Conservation (phyloP, 164 flowering plant genomes). For the Berberis thunbergii region DNA sequence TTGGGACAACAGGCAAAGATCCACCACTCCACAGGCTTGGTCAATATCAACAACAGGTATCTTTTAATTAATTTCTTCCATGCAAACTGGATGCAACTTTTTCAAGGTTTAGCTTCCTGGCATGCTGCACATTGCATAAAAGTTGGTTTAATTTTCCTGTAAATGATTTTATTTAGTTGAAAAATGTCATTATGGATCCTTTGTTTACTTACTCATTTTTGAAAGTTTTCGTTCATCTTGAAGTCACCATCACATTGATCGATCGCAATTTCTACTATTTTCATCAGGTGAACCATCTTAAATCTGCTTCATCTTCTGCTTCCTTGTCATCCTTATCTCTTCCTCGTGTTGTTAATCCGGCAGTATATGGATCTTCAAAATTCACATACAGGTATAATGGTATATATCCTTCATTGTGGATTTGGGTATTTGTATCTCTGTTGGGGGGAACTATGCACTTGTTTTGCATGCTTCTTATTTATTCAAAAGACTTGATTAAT, state of each 20-base stretch:
- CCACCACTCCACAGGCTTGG: constrained; percentile 35
- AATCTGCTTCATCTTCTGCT: constrained; percentile 42
- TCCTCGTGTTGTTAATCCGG: constrained; percentile 31
- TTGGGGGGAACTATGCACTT: too few species aligned
- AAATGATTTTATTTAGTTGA: background rate
- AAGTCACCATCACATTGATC: background rate
- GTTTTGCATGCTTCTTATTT: background rate
- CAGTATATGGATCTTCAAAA: constrained; percentile 54
- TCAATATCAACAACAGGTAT: constrained; percentile 61
- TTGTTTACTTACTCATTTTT: too few species aligned
- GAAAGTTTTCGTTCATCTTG: background rate
- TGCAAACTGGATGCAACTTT: background rate
- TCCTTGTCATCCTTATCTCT: constrained; percentile 39
- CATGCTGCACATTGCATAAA: too few species aligned
- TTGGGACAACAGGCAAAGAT: constrained; percentile 42
- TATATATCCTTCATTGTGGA: too few species aligned
- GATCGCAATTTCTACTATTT: constrained; percentile 3
- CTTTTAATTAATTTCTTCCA: background rate
- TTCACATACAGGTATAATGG: constrained; percentile 64
- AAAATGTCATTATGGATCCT: background rate
- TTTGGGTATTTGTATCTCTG: too few species aligned
- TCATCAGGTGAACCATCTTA: constrained; percentile 45
- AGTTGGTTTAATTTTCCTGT: too few species aligned
- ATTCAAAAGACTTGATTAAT: background rate
- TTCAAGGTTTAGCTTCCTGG: too few species aligned